These are phyloP conservation scores for Thermothelomyces thermophilus DNA, from an alignment of 2,329 filamentous ascomycete species.

Conservation along the genomic window DNA sequence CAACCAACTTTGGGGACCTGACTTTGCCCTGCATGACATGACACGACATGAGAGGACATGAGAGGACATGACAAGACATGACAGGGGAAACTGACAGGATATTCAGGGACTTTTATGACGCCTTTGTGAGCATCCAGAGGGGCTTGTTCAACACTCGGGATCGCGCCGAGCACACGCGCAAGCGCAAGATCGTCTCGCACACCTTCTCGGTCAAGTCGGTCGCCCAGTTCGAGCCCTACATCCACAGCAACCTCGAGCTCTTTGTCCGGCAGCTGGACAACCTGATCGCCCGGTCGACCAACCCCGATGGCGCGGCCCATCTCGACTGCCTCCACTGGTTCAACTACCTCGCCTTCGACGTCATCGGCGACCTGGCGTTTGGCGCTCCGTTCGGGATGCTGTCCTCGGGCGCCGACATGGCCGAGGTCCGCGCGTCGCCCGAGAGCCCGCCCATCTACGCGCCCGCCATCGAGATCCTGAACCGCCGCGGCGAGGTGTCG, in stretches of 20 bases:
- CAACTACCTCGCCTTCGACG: constrained; percentile 55
- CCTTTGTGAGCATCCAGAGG: constrained; percentile 79
- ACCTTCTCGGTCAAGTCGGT: constrained; percentile 80
- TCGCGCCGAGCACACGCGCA: constrained; percentile 74
- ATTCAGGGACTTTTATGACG: constrained; percentile 75
- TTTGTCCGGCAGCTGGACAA: constrained; percentile 69
- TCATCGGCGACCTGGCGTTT: constrained; percentile 56
- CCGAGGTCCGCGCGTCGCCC: constrained; percentile 61
- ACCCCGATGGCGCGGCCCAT: constrained; percentile 48
- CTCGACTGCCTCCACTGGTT: constrained; percentile 77
- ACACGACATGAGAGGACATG: too few species aligned
- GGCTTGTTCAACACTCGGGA: constrained; percentile 88
- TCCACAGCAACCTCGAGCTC: constrained; percentile 68
- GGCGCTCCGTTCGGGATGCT: constrained; percentile 81
- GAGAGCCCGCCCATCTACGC: constrained; percentile 60
- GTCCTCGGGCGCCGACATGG: constrained; percentile 65
- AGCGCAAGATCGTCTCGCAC: constrained; percentile 82
- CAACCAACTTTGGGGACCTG: too few species aligned
- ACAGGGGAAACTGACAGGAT: background rate
- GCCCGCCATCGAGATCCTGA: constrained; percentile 79
- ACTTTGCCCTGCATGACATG: constrained; percentile 3
- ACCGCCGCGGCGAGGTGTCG: constrained; percentile 80
- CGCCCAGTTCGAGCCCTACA: constrained; percentile 81
- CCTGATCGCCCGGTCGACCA: constrained; percentile 42
- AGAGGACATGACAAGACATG: too few species aligned